Base-by-base conservation (phyloP, 441 rosid species). In the Breynia disticha region DNA sequence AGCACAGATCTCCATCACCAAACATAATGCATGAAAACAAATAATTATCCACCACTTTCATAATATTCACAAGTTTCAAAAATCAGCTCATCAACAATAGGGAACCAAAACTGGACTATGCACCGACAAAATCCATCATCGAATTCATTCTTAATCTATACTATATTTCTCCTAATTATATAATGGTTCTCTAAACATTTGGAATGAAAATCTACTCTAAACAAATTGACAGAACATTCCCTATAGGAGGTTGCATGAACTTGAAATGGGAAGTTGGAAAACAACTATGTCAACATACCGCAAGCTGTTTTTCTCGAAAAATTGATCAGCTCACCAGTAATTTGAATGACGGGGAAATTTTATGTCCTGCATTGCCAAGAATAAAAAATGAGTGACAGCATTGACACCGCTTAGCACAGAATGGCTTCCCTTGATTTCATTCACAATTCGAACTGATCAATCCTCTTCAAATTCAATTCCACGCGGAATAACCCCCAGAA, bases 381-480 rank as follows among this genome's bases (percentile, higher is more conserved):
- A 65, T 52, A 66, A 57, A 63, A 11, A 54, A 56, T 51, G 16
- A 52, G 55, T 60, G 71, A 53, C 64, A 54, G 49, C 32, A 67
- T 54, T 52, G 68, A 53, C 63, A 62, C 41, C 42, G 19, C 57
- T 59, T 32, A 57, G 52, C 63, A 53, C 56, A 57, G 46, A 38
- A 67, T 55, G 43, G 66, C 59, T 48, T 64, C 53, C 56, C 69
- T 72, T 65, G 74, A 57, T 62, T 69, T 64, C 69, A 68, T 57
- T 63, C 72, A 65, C 50, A 61, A 59, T 59, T 62, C 66, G 73
- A 67, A 69, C 53, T 7, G 67, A 64, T 50, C 62, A 62, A 66
- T 60, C 73, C 66, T 68, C 80, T 66, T 62, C 75, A 57, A 57
- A 62, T 69, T 66, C 71, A 65, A 66, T 62, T 63, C 73, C 72